These are phyloP conservation scores for Microthlaspi erraticum DNA, from an alignment of 345 rosid species.

Conservation along the genomic window DNA sequence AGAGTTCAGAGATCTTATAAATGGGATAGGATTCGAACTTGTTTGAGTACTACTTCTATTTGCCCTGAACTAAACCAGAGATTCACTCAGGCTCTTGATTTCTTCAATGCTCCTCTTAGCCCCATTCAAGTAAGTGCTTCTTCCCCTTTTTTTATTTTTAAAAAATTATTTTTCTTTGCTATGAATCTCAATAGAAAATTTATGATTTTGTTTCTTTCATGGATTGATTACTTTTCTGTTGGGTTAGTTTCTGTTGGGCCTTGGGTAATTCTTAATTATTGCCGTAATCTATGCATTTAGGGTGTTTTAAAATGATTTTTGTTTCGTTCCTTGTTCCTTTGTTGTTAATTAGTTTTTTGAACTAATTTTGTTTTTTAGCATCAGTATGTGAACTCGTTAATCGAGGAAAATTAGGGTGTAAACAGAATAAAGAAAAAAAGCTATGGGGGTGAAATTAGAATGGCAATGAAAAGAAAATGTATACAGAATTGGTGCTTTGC, in stretches of 20 bases:
- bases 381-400: background rate
- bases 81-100: slow-evolving; percentile 78
- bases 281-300: slow-evolving; percentile 2
- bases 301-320: background rate
- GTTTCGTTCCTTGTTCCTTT: background rate
- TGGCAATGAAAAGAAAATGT: background rate
- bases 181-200: background rate
- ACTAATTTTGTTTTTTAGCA: background rate
- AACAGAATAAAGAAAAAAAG: background rate
- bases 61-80: slow-evolving; percentile 85
- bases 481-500: slow-evolving; percentile 20
- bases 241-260: background rate
- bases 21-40: slow-evolving; percentile 78
- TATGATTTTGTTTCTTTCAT: background rate
- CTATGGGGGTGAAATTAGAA: slow-evolving; percentile 16
- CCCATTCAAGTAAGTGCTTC: slow-evolving; percentile 70
- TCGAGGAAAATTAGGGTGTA: slow-evolving; percentile 20
- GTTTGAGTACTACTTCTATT: slow-evolving; percentile 66
- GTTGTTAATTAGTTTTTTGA: background rate
- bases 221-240: background rate
- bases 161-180: background rate
- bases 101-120: slow-evolving; percentile 75
- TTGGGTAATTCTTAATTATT: background rate
- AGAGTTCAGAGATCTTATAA: slow-evolving; percentile 72
- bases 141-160: background rate